These are phyloP conservation scores for Hypoxylon sp. DNA, from an alignment of 2,329 filamentous ascomycete species.

Conservation along the genomic window DNA sequence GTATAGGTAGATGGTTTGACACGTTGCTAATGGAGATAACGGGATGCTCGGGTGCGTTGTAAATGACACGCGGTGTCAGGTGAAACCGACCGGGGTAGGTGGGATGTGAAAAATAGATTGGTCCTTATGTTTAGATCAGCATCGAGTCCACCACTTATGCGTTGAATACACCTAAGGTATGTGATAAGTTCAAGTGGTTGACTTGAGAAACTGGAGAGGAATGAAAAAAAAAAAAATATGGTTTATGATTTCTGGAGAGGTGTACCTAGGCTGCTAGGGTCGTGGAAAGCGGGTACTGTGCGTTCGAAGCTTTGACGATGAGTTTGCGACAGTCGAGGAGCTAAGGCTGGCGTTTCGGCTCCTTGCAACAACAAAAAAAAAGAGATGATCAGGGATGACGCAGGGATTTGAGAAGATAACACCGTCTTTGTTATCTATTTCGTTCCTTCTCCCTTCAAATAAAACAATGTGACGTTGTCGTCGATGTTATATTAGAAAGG, in stretches of 20 bases:
- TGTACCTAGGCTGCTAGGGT: background rate
- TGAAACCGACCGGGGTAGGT: constrained; percentile 32
- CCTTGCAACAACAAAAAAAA: constrained; percentile 30
- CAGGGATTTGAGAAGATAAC: constrained; percentile 21
- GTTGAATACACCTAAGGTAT: constrained; percentile 2
- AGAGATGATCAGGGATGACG: constrained; percentile 36
- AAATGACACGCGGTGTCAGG: constrained; percentile 21
- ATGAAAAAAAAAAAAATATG: constrained; percentile 1
- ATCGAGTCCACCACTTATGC: constrained; percentile 19
- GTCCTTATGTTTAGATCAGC: constrained; percentile 27
- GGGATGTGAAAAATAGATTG: constrained; percentile 12
- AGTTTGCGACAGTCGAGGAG: constrained; percentile 22
- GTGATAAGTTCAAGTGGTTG: constrained; percentile 9
- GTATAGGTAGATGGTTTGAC: constrained; percentile 17
- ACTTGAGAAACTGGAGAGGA: constrained; percentile 6
- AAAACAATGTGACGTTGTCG: background rate
- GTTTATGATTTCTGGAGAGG: constrained; percentile 16
- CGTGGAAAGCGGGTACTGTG: constrained; percentile 27
- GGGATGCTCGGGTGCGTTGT: constrained; percentile 5
- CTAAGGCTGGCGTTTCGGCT: constrained; percentile 40
- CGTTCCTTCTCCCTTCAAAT: constrained; percentile 10
- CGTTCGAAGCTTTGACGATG: constrained; percentile 35
- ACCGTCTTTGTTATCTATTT: constrained; percentile 3
- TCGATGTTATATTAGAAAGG: constrained; percentile 3
- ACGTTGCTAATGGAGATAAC: constrained; percentile 18